These are phyloP conservation scores for Camellia lanceoleosa DNA, from an alignment of 148 eudicot genomes.

Conservation along the genomic window DNA sequence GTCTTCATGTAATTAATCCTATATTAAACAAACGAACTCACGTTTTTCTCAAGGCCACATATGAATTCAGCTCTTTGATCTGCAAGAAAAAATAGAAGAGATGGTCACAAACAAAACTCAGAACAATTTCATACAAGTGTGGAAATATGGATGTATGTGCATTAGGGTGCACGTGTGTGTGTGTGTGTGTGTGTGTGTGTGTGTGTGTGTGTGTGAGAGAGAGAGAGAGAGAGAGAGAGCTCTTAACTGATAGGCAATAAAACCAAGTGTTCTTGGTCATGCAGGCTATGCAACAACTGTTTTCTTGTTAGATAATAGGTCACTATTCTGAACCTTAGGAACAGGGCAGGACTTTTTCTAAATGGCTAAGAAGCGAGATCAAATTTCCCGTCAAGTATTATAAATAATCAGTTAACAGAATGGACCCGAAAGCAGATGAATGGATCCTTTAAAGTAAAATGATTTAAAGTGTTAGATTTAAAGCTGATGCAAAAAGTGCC, in stretches of 20 bases:
- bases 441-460: not conserved
- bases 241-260: not conserved
- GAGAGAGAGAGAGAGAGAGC: not conserved
- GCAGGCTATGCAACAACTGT: conserved; percentile 1
- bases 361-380: not conserved
- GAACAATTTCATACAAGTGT: not conserved
- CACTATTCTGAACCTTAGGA: not conserved
- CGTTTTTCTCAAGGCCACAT: conserved; percentile 88
- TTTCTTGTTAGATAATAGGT: not conserved
- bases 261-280: not conserved
- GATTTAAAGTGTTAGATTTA: not conserved
- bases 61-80: conserved; percentile 91
- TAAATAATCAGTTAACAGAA: not conserved
- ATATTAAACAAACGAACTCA: conserved; percentile 35
- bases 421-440: not conserved
- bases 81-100: conserved; percentile 31
- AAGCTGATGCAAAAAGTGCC: not conserved
- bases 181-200: not conserved
- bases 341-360: not conserved
- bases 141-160: not conserved
- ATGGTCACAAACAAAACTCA: conserved; percentile 1
- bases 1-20: too few species aligned
- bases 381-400: not conserved
- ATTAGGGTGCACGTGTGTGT: not conserved
- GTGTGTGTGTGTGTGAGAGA: not conserved